Evolutionary conservation across 164 flowering plant genomes (phyloP).

Genomic region (Dillenia suffruticosa): DNA sequence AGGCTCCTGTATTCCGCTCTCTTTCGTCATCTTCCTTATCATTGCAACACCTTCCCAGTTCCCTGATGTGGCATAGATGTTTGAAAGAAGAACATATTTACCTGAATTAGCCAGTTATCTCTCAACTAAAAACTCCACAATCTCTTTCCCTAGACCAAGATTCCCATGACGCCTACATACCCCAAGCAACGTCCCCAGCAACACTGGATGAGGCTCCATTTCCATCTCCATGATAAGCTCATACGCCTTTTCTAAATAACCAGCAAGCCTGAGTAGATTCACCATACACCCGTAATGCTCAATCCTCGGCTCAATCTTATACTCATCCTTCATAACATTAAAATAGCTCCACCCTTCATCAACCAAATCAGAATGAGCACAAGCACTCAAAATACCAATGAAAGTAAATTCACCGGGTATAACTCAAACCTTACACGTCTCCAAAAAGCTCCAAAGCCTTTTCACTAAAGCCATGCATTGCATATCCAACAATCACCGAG

Average conservation of each 20-base stretch:
- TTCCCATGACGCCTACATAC: constrained; percentile 63
- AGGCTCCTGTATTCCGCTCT: constrained; percentile 49
- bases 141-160: constrained; percentile 46
- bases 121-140: constrained; percentile 42
- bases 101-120: constrained; percentile 55
- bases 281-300: constrained; percentile 95
- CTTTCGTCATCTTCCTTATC: constrained; percentile 67
- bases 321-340: constrained; percentile 42
- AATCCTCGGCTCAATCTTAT: constrained; percentile 59
- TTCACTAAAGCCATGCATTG: constrained; percentile 60
- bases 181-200: constrained; percentile 71
- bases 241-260: constrained; percentile 60
- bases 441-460: constrained; percentile 49
- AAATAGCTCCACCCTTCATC: constrained; percentile 48
- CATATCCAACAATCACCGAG: constrained; percentile 71
- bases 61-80: constrained; percentile 60
- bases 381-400: constrained; percentile 62
- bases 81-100: constrained; percentile 71
- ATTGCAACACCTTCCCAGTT: constrained; percentile 67
- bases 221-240: constrained; percentile 51
- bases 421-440: constrained; percentile 28
- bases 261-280: constrained; percentile 77
- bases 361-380: constrained; percentile 69
- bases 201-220: constrained; percentile 47
- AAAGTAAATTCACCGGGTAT: constrained; percentile 64